phyloP scores from a whole-genome alignment of 1,284 basidiomycete species.

The Malassezia sp. region DNA sequence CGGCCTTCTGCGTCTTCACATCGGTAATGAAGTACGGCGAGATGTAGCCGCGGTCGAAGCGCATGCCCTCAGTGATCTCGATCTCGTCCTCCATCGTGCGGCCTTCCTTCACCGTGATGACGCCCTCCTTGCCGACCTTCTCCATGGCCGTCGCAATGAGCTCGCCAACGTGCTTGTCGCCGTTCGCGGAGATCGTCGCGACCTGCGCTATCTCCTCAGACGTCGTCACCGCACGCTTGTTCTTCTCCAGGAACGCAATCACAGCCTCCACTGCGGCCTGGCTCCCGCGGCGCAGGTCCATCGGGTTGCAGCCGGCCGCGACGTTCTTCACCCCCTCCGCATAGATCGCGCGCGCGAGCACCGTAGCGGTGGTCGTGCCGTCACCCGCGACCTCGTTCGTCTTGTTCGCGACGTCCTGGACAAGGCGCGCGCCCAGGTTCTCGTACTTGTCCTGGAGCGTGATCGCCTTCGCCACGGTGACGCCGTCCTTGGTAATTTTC shows the following conservation, averaged over 20 bases:
- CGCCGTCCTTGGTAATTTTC: slow-evolving; percentile 98
- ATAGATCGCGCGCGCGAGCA: slow-evolving; percentile 92
- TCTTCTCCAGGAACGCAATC: slow-evolving; percentile 74
- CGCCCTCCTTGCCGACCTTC: slow-evolving; percentile 98
- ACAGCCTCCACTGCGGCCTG: slow-evolving; percentile 94
- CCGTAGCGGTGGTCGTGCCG: slow-evolving; percentile 94
- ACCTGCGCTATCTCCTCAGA: slow-evolving; percentile 95
- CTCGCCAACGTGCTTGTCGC: slow-evolving; percentile 82
- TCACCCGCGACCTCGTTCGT: slow-evolving; percentile 97
- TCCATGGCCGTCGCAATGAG: slow-evolving; percentile 99
- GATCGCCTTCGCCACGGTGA: slow-evolving; percentile 92
- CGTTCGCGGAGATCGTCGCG: slow-evolving; percentile 96
- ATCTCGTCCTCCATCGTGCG: slow-evolving; percentile 94
- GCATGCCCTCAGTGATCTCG: slow-evolving; percentile 98
- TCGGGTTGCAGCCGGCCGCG: slow-evolving; percentile 95
- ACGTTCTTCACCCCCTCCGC: slow-evolving; percentile 98
- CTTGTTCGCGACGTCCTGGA: slow-evolving; percentile 90
- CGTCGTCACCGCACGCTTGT: slow-evolving; percentile 90
- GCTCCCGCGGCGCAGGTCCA: slow-evolving; percentile 92
- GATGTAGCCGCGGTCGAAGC: slow-evolving; percentile 97
- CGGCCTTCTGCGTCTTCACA: slow-evolving; percentile 89
- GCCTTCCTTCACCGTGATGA: slow-evolving; percentile 98
- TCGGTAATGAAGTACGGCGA: slow-evolving; percentile 98
- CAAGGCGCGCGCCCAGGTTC: slow-evolving; percentile 92
- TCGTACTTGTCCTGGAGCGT: slow-evolving; percentile 90